Conservation (phyloP, 768 basidiomycete species). For the Leccinum pellstonianum region DNA sequence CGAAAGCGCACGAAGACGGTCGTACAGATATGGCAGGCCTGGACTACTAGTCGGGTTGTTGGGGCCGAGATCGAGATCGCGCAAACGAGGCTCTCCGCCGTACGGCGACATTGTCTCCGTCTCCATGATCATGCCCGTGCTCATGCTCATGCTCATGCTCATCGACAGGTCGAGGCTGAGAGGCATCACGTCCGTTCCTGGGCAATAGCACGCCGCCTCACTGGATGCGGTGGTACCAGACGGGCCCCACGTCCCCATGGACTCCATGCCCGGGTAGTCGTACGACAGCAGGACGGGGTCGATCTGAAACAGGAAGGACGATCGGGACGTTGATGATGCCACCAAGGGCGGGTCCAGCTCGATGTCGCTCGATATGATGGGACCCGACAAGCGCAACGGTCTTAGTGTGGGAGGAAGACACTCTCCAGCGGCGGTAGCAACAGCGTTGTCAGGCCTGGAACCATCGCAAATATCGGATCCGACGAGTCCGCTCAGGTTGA, state of each 20-base stretch:
- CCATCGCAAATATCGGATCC: background rate
- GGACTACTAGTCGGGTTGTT: background rate
- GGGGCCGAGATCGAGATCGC: background rate
- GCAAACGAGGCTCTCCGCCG: background rate
- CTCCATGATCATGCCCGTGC: background rate
- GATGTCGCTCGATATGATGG: slow-evolving; percentile 1
- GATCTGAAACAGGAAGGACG: slow-evolving; percentile 20
- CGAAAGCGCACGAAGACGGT: background rate
- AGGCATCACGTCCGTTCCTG: background rate
- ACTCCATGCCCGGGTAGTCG: slow-evolving; percentile 8
- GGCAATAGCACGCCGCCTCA: background rate
- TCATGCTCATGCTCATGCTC: background rate
- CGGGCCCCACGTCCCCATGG: background rate
- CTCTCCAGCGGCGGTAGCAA: slow-evolving; percentile 1
- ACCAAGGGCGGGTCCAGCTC: background rate
- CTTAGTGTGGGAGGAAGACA: slow-evolving; percentile 24
- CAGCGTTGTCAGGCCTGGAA: slow-evolving; percentile 10
- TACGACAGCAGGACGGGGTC: slow-evolving; percentile 28
- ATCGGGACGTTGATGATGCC: background rate
- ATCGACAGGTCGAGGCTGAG: background rate
- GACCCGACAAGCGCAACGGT: slow-evolving; percentile 20
- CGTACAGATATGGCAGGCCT: background rate
- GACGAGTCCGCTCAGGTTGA: slow-evolving; percentile 9
- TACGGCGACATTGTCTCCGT: background rate
- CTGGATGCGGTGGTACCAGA: background rate